Percentiles rank a stretch among this genome's conserved stretches.
Conservation (phyloP, 106 monocot species). For the Platanthera zijinensis region DNA sequence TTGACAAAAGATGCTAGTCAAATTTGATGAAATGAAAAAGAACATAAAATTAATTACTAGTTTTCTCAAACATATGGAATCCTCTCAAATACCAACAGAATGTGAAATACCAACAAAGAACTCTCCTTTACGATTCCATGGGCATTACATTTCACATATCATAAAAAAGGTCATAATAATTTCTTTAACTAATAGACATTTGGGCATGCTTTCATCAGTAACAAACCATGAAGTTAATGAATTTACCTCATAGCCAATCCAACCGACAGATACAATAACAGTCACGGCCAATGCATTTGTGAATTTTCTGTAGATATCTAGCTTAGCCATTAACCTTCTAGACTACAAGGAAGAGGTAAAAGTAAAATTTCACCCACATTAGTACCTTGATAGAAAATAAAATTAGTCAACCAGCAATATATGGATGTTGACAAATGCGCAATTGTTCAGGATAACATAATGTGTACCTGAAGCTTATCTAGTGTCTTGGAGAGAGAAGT, state of each 20-base stretch:
- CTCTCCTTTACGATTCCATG: not conserved
- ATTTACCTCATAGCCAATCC: slow-evolving; percentile 85
- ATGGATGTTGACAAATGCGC: not conserved
- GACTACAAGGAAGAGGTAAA: slow-evolving; percentile 35
- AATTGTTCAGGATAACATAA: not conserved
- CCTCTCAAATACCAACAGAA: not conserved
- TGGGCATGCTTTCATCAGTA: not conserved
- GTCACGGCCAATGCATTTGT: slow-evolving; percentile 76
- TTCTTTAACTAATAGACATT: not conserved
- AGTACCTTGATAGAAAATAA: not conserved
- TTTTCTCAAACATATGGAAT: not conserved
- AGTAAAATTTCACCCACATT: not conserved
- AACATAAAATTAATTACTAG: not conserved
- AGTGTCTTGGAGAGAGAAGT: slow-evolving; percentile 87
- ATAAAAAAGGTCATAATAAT: not conserved
- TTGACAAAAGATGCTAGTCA: not conserved
- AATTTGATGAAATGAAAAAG: not conserved
- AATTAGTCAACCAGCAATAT: not conserved
- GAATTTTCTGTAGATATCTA: slow-evolving; percentile 89
- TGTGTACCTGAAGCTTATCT: slow-evolving; percentile 80
- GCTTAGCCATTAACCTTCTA: slow-evolving; percentile 68
- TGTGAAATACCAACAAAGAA: not conserved
- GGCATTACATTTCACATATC: slow-evolving; percentile 1
- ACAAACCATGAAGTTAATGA: not conserved
- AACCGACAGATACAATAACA: slow-evolving; percentile 80